These are phyloP conservation scores for Conringia planisiliqua DNA, from an alignment of 345 rosid species.

Conservation along the genomic window DNA sequence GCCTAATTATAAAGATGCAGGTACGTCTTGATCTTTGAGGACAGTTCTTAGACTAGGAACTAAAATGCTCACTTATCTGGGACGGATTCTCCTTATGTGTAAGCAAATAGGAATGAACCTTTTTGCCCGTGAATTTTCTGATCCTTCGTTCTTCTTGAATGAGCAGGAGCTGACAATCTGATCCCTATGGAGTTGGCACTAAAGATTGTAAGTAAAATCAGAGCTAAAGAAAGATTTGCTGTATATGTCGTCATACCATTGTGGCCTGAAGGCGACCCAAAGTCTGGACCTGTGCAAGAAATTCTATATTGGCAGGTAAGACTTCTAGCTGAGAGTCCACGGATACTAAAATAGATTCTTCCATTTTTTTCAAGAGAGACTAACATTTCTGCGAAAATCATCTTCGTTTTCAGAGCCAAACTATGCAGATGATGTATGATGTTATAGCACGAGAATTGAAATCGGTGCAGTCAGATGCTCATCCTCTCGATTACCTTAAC, in stretches of 20 bases:
- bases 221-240: conserved; percentile 82
- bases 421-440: conserved; percentile 88
- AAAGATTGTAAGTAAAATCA: conserved; percentile 85
- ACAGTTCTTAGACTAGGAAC: neutral
- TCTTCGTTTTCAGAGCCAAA: conserved; percentile 61
- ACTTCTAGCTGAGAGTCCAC: neutral
- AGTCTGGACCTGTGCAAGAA: conserved; percentile 74
- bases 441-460: conserved; percentile 57
- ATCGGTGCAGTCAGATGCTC: conserved; percentile 42
- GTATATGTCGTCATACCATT: conserved; percentile 84
- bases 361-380: neutral
- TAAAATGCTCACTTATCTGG: too few relatives aligned
- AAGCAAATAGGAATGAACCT: neutral
- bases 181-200: conserved; percentile 96
- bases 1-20: conserved; percentile 85
- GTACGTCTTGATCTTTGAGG: conserved; percentile 35
- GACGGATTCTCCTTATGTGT: neutral
- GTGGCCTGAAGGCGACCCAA: conserved; percentile 99
- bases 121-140: neutral
- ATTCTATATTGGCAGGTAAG: conserved; percentile 95
- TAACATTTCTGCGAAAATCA: conserved; percentile 11
- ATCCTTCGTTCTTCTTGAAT: conserved; percentile 1
- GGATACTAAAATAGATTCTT: neutral
- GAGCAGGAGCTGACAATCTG: conserved; percentile 88
- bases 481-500: conserved; percentile 91